A percentile compares a stretch with the other conserved stretches of the same genome.
Evolutionary conservation across 2,329 filamentous ascomycete genomes (phyloP).

Genomic region (Alternaria sp.): DNA sequence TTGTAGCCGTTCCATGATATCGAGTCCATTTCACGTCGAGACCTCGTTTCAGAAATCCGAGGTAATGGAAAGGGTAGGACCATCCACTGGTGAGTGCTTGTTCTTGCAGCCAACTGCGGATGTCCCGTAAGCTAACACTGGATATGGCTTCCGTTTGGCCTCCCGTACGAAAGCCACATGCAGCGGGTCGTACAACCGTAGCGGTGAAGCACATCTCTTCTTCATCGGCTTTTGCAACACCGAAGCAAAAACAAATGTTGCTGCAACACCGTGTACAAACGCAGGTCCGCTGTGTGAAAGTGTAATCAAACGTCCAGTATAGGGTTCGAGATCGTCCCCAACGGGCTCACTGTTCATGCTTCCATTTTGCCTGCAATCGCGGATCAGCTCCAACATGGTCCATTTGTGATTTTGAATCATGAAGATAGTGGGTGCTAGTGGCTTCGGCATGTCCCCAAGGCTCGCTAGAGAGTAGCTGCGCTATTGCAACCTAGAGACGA

Average conservation of each 20-base stretch:
- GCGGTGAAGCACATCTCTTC: conserved; percentile 32
- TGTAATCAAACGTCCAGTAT: conserved; percentile 1
- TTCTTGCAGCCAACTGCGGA: conserved; percentile 18
- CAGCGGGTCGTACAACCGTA: conserved; percentile 38
- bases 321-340: not conserved
- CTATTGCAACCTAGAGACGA: not conserved
- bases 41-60: conserved; percentile 39
- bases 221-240: conserved; percentile 7
- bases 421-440: not conserved
- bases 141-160: conserved; percentile 23
- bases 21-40: conserved; percentile 12
- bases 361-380: not conserved
- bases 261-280: not conserved
- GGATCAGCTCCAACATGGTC: not conserved
- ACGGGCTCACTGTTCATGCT: not conserved
- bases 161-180: conserved; percentile 22
- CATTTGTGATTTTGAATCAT: conserved; percentile 2
- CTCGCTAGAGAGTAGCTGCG: conserved; percentile 2
- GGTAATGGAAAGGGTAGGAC: conserved; percentile 12
- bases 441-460: conserved; percentile 2
- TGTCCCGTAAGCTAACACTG: conserved; percentile 10
- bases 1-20: conserved; percentile 11
- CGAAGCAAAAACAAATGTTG: conserved; percentile 6
- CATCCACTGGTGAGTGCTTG: conserved; percentile 14
- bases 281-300: not conserved